A percentile compares a stretch with the other conserved stretches of the same genome.
Evolutionary conservation across 768 basidiomycete species (phyloP).

Genomic region (Nidularia sp.): DNA sequence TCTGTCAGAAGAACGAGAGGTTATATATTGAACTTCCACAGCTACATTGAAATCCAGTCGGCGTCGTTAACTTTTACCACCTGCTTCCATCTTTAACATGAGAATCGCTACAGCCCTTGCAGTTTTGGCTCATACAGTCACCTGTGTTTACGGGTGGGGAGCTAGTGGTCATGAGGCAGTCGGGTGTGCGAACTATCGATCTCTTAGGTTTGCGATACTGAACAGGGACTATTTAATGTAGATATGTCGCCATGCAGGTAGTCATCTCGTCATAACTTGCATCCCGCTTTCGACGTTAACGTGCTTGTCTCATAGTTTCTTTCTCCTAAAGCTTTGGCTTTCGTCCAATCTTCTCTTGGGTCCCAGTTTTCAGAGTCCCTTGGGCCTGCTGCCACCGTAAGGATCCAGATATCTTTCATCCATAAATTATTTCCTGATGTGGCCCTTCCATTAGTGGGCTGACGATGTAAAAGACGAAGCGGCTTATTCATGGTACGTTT

Average conservation of each 20-base stretch:
- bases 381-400: constrained; percentile 45
- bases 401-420: background rate
- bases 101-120: too few relatives aligned
- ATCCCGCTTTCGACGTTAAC: background rate
- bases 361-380: constrained; percentile 39
- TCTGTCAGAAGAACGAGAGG: too few relatives aligned
- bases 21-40: too few relatives aligned
- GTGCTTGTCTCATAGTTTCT: constrained; percentile 28
- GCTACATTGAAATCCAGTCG: too few relatives aligned
- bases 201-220: background rate
- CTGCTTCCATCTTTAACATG: too few relatives aligned
- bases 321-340: constrained; percentile 39
- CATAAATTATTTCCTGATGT: background rate
- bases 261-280: background rate
- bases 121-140: too few relatives aligned
- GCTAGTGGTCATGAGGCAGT: constrained; percentile 38
- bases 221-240: constrained; percentile 7
- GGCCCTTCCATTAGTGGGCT: constrained; percentile 35
- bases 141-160: constrained; percentile 27
- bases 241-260: constrained; percentile 39
- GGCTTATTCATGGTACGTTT: constrained; percentile 30
- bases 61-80: too few relatives aligned
- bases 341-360: constrained; percentile 41
- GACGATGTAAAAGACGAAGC: constrained; percentile 37
- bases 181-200: constrained; percentile 21